A percentile compares a stretch with the other conserved stretches of the same genome.
These are phyloP conservation scores for Fusarium buxicola DNA, from an alignment of 2,329 filamentous ascomycete genomes.

Conservation along the genomic window DNA sequence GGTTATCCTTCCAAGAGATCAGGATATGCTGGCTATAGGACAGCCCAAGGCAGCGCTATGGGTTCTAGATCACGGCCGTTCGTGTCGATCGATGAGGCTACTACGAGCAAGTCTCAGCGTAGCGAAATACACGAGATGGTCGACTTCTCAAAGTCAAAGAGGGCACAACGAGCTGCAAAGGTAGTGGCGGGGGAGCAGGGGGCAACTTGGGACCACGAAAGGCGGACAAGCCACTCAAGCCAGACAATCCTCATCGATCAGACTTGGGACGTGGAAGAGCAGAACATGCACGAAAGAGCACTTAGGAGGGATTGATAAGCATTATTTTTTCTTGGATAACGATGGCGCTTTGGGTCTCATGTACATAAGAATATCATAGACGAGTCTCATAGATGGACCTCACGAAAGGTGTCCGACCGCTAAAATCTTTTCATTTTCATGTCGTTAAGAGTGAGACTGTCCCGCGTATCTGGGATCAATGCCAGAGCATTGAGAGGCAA, in stretches of 20 bases:
- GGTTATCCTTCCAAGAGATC: slow-evolving; percentile 37
- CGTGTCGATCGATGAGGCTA: neutral
- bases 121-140: slow-evolving; percentile 36
- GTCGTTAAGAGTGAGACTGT: neutral
- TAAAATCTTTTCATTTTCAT: neutral
- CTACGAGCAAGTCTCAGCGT: slow-evolving; percentile 13
- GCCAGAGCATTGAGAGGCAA: neutral
- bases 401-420: neutral
- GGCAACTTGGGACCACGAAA: slow-evolving; percentile 29
- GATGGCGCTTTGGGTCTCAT: neutral
- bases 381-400: neutral
- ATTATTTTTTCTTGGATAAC: neutral
- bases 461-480: neutral
- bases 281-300: slow-evolving; percentile 28
- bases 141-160: slow-evolving; percentile 11
- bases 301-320: slow-evolving; percentile 3
- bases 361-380: neutral
- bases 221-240: slow-evolving; percentile 43
- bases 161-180: neutral
- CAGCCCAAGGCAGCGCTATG: slow-evolving; percentile 27
- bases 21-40: slow-evolving; percentile 41
- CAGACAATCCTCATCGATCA: slow-evolving; percentile 47
- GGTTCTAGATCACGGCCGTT: slow-evolving; percentile 24
- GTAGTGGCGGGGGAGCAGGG: slow-evolving; percentile 6
- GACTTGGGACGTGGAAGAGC: slow-evolving; percentile 46